Evolutionary conservation across 2,329 filamentous ascomycete species (phyloP), one percentile per base, ranked within the genome.

Genomic region (Drechslerella coelobrocha): DNA sequence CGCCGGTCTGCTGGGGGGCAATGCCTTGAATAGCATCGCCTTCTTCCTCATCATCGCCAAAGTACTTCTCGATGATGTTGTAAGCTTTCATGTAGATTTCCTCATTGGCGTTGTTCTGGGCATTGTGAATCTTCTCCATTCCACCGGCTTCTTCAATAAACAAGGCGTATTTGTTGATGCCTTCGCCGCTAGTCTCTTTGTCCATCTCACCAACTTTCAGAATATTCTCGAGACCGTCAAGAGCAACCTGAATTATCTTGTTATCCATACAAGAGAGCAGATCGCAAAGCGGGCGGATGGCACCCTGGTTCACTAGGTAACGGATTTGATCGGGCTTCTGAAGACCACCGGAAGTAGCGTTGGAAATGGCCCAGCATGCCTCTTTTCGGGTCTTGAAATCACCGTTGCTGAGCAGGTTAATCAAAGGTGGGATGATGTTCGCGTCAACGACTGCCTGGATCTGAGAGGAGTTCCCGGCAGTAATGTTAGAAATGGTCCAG

Each of bases 11-110:
- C 76, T 86, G 84, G 72, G 90, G 86, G 72, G 85, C 89, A 80
- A 91, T 85, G 45, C 82, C 83, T 77, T 95, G 91, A 73, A 92
- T 90, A 75, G 92, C 92, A 76, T 92, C 92, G 73, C 80, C 83
- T 50, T 81, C 86, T 78, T 96, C 94, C 61, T 97, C 94, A 75
- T 99, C 94, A 77, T 99, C 94, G 0, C 92, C 97, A 83, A 99
- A 99, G 86, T 99, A 99, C 84, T 97, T 97, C 85, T 99, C 94
- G 75, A 99, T 99, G 81, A 99, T 99, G 85, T 96, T 97, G 85
- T 97, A 99, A 0, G 94, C 94, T 87, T 99, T 99, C 93, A 99
- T 97, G 85, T 99, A 99, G 76, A 99, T 99, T 82, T 99, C 94
- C 82, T 99, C 94, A 82, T 99, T 99, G 83, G 93, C 93, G 78